A percentile compares a stretch with the other conserved stretches of the same genome.
These are phyloP conservation scores for Aspergillus candidus DNA, from an alignment of 2,329 filamentous ascomycete genomes.

Conservation along the genomic window DNA sequence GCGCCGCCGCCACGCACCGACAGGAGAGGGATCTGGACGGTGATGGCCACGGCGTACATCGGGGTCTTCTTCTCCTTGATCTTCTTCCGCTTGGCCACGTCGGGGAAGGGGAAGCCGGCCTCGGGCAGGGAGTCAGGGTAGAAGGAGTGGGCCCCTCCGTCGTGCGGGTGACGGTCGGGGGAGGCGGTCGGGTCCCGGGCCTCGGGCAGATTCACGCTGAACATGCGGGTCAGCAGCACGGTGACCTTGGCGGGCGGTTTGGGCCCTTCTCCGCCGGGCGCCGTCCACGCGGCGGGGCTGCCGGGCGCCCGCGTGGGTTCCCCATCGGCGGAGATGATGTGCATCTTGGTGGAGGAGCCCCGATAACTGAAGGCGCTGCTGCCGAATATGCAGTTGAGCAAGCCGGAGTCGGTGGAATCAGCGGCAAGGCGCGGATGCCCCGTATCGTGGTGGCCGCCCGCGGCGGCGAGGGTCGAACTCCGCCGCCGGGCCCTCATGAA, in stretches of 20 bases:
- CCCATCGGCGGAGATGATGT: slow-evolving; percentile 46
- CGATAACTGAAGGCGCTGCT: slow-evolving; percentile 53
- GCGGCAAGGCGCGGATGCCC: slow-evolving; percentile 33
- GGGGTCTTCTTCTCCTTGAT: slow-evolving; percentile 50
- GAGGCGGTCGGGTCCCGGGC: slow-evolving; percentile 27
- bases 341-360: slow-evolving; percentile 56
- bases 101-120: slow-evolving; percentile 34
- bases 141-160: slow-evolving; percentile 26
- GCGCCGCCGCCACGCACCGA: slow-evolving; percentile 24
- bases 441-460: slow-evolving; percentile 26
- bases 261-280: slow-evolving; percentile 20
- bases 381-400: slow-evolving; percentile 56
- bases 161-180: slow-evolving; percentile 21
- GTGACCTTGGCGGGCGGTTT: slow-evolving; percentile 45
- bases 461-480: slow-evolving; percentile 40
- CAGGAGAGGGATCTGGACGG: slow-evolving; percentile 47
- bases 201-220: slow-evolving; percentile 51
- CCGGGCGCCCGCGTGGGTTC: slow-evolving; percentile 13
- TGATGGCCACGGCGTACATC: slow-evolving; percentile 55
- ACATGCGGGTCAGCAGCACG: slow-evolving; percentile 54
- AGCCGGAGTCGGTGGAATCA: slow-evolving; percentile 48
- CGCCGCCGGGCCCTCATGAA: slow-evolving; percentile 39
- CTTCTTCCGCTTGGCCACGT: slow-evolving; percentile 38
- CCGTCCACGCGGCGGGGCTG: too few relatives aligned
- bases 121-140: slow-evolving; percentile 31